phyloP scores from a whole-genome alignment of 257 asterid species.

The Nicotiana tomentosiformis region DNA sequence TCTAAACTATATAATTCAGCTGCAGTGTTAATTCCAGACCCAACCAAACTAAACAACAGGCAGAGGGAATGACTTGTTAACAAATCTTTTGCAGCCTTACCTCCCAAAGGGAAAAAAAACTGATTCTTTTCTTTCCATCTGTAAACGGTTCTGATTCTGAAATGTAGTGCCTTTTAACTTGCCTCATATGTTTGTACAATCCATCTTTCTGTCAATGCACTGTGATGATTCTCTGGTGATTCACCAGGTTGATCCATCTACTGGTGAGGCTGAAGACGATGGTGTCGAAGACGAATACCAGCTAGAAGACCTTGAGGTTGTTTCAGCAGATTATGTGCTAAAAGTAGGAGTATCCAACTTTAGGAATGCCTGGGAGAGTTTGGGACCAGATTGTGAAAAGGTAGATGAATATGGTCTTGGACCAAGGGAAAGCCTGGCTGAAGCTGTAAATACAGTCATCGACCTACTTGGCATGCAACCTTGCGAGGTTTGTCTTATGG shows the following conservation, averaged over 20 bases:
- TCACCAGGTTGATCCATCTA: conserved; percentile 77
- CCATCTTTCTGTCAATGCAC: not conserved
- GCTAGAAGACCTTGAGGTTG: conserved; percentile 92
- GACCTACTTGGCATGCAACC: conserved; percentile 97
- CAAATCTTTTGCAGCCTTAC: not conserved
- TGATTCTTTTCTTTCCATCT: not conserved
- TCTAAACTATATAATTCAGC: not conserved
- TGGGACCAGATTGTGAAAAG: conserved; percentile 68
- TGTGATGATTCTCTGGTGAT: not conserved
- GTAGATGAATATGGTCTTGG: conserved; percentile 98
- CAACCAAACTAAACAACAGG: not conserved
- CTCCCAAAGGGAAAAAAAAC: not conserved
- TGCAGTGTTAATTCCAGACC: not conserved
- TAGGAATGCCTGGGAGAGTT: conserved; percentile 94
- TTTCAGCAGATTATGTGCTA: conserved; percentile 81
- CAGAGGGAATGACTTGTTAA: not conserved
- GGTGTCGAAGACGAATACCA: conserved; percentile 98
- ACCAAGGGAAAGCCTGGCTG: conserved; percentile 77
- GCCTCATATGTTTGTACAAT: not conserved
- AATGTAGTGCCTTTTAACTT: not conserved
- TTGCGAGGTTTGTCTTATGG: conserved; percentile 71
- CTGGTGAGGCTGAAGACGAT: conserved; percentile 99
- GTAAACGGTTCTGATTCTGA: not conserved
- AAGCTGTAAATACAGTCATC: conserved; percentile 87
- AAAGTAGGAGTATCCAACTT: conserved; percentile 94